Evolutionary conservation across 2,329 filamentous ascomycete species (phyloP).

Genomic region (Cylindrodendrum hubeiense): DNA sequence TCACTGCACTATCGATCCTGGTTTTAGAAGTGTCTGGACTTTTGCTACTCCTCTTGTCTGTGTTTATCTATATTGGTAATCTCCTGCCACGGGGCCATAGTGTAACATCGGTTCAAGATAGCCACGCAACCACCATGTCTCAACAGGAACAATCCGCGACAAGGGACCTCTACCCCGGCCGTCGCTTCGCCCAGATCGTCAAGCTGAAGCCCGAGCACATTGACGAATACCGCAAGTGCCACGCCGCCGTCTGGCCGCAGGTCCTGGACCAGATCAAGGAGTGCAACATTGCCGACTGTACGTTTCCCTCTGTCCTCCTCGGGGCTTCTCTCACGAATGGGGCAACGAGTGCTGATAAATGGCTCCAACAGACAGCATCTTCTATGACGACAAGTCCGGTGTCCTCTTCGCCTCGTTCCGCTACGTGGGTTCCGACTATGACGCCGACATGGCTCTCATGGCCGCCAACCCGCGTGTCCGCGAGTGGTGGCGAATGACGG

Average conservation of each 20-base stretch:
- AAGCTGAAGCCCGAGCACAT: conserved; percentile 76
- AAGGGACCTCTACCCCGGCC: conserved; percentile 53
- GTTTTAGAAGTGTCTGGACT: background rate
- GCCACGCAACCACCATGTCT: background rate
- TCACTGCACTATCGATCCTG: background rate
- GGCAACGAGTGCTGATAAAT: background rate
- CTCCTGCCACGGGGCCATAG: background rate
- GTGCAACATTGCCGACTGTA: conserved; percentile 81
- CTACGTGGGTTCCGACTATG: conserved; percentile 80
- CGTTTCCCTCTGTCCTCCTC: conserved; percentile 22
- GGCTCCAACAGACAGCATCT: conserved; percentile 73
- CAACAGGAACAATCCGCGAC: background rate
- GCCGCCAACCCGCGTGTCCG: conserved; percentile 77
- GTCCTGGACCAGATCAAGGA: conserved; percentile 81
- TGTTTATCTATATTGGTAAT: background rate
- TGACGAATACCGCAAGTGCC: conserved; percentile 79
- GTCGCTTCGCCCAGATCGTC: conserved; percentile 78
- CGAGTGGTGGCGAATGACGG: conserved; percentile 87
- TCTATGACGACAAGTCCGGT: conserved; percentile 71
- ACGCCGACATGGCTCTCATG: conserved; percentile 83
- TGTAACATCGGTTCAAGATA: background rate
- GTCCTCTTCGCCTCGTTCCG: conserved; percentile 83
- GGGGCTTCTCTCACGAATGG: background rate
- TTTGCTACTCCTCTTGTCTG: background rate
- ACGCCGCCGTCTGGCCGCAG: conserved; percentile 82